Conservation (phyloP, 495 filamentous ascomycete genomes). For the Aspergillus steynii region DNA sequence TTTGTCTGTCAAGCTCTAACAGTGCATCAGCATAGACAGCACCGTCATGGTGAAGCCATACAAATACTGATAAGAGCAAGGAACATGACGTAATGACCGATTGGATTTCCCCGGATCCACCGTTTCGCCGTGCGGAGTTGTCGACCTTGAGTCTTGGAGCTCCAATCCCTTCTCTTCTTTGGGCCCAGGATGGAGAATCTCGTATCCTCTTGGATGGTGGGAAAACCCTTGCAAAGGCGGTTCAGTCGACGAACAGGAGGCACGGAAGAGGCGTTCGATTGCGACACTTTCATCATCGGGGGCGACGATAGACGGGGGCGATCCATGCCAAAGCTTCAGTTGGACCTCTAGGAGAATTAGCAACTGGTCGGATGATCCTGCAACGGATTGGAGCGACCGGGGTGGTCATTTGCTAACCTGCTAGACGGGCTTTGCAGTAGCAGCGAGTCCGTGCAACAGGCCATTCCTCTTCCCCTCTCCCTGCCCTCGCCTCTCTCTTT, state of each 20-base stretch:
- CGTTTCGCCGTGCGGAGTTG: background rate
- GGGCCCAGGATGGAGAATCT: too few relatives aligned
- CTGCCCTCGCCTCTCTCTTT: slow-evolving; percentile 2
- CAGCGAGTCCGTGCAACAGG: slow-evolving; percentile 2
- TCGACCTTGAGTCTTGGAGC: background rate
- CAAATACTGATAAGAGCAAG: background rate
- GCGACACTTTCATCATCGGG: background rate
- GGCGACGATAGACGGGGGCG: background rate
- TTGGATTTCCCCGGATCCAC: slow-evolving; percentile 14
- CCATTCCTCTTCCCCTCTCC: slow-evolving; percentile 1
- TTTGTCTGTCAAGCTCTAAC: too few relatives aligned
- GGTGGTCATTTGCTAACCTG: slow-evolving; percentile 15
- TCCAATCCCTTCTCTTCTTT: background rate
- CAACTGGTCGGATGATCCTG: slow-evolving; percentile 22
- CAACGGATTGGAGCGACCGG: slow-evolving; percentile 11
- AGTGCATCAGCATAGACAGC: background rate
- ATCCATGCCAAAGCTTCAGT: background rate
- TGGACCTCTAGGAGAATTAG: slow-evolving; percentile 7
- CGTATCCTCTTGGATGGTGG: background rate
- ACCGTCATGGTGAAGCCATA: background rate
- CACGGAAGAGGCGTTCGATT: background rate
- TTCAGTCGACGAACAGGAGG: background rate
- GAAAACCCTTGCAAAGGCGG: background rate
- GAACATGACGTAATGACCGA: slow-evolving; percentile 14
- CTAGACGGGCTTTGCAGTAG: slow-evolving; percentile 5